Evolutionary conservation across 352 stramenopile species (phyloP), one percentile per base, ranked within the genome.

Genomic region (Sclerospora graminicola): DNA sequence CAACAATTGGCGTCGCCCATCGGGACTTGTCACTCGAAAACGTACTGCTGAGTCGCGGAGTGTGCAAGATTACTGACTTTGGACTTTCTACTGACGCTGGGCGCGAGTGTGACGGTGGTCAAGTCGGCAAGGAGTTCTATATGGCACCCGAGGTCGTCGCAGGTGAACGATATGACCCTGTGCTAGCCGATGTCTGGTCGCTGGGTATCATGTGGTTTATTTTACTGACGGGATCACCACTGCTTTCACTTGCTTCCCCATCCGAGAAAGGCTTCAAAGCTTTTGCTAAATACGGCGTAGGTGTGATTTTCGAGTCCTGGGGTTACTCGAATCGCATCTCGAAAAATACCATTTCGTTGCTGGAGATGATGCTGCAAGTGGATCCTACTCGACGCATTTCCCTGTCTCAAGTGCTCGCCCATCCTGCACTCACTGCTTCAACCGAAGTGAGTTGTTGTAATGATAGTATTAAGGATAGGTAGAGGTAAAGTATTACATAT

Each of bases 161-260:
- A 1, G 54, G 59, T 0, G 21, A 57, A 3, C 23, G 24, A 9
- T 84, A 87, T 38, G 57, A 82, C 20, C 61, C 71, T 2, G 40
- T 40, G 13, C 41, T 63, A 1, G 75, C 71, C 4, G 69, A 87
- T 21, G 60, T 84, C 14, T 87, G 71, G 71, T 87, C 75, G 2
- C 45, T 87, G 5, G 69, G 69, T 1, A 66, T 82, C 31, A 63
- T 87, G 51, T 53, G 74, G 37, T 87, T 84, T 44, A 78, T 84
- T 28, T 42, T 87, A 30, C 29, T 87, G 4, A 82, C 69, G 4
- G 75, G 75, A 0, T 83, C 71, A 9, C 69, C 65, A 13, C 46
- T 80, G 14, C 15, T 81, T 6, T 46, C 56, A 0, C 45, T 72
- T 24, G 69, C 67, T 0, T 66, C 57, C 0, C 31, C 38, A 5